Conservation (phyloP, 805 yeast genomes). For the Komagataella phaffii region DNA sequence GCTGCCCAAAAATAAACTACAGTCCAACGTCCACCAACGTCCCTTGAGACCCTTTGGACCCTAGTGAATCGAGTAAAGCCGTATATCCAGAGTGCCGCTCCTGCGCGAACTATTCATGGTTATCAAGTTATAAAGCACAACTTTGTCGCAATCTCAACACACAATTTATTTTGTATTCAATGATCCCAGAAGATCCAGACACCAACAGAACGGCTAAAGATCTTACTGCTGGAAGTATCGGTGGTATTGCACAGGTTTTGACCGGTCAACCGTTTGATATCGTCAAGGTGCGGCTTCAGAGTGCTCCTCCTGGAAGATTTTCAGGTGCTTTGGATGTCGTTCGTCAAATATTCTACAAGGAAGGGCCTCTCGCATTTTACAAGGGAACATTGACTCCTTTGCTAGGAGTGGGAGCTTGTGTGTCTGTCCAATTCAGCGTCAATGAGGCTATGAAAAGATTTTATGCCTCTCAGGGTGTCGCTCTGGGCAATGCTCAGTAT, state of each 20-base stretch:
- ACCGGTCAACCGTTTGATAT: slow-evolving; percentile 97
- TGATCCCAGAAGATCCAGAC: slow-evolving; percentile 5
- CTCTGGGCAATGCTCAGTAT: slow-evolving; percentile 49
- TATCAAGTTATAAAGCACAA: neutral
- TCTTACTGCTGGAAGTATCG: slow-evolving; percentile 81
- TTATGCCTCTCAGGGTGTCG: slow-evolving; percentile 22
- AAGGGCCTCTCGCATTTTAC: slow-evolving; percentile 55
- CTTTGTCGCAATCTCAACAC: neutral
- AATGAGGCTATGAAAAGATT: slow-evolving; percentile 87
- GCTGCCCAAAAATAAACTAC: neutral
- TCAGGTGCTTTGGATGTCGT: slow-evolving; percentile 69
- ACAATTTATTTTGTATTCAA: neutral
- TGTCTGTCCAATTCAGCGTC: slow-evolving; percentile 71
- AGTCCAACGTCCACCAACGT: neutral
- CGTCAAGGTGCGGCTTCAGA: slow-evolving; percentile 84
- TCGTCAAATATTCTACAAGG: slow-evolving; percentile 53
- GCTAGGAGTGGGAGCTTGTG: slow-evolving; percentile 58
- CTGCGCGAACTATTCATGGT: neutral
- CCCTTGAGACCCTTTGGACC: neutral
- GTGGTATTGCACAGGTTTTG: slow-evolving; percentile 92
- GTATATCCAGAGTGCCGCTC: neutral
- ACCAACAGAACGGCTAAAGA: slow-evolving; percentile 50
- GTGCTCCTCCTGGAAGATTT: slow-evolving; percentile 68
- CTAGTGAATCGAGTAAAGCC: neutral
- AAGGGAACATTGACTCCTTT: slow-evolving; percentile 61